Percentiles rank a stretch among this genome's conserved stretches.
These are phyloP conservation scores for Penicillium pancosmium DNA, from an alignment of 495 filamentous ascomycete genomes.

Conservation along the genomic window DNA sequence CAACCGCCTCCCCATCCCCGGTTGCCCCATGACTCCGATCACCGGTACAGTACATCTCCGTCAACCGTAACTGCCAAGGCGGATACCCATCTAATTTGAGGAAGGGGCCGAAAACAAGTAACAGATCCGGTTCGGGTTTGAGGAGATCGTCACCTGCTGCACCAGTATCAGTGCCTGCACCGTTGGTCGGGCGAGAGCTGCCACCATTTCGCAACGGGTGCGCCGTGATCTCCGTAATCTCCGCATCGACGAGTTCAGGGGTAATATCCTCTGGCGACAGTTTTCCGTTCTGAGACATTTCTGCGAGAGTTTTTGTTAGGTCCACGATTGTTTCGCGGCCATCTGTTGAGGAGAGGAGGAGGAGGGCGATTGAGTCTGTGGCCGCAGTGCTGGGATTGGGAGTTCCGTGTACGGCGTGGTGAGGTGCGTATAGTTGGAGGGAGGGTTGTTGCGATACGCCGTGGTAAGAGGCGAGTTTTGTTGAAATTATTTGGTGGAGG, in stretches of 20 bases:
- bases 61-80: conserved; percentile 92
- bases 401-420: conserved; percentile 47
- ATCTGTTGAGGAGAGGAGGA: conserved; percentile 87
- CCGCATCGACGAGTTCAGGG: conserved; percentile 84
- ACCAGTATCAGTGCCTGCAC: background rate
- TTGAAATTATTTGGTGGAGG: conserved; percentile 70
- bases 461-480: conserved; percentile 82
- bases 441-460: conserved; percentile 65
- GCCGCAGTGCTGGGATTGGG: conserved; percentile 22
- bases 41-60: conserved; percentile 79
- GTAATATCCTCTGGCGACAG: conserved; percentile 77
- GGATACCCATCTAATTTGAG: conserved; percentile 89
- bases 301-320: conserved; percentile 88
- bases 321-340: conserved; percentile 92
- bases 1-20: conserved; percentile 61
- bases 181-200: background rate
- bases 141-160: conserved; percentile 10
- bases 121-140: conserved; percentile 77
- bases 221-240: conserved; percentile 66
- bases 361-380: conserved; percentile 63
- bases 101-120: conserved; percentile 81
- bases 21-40: conserved; percentile 41
- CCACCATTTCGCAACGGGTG: conserved; percentile 30
- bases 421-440: conserved; percentile 75
- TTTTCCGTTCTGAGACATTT: conserved; percentile 91